Conservation (phyloP, 192 early-diverging fungal species). For the Backusella westeae region DNA sequence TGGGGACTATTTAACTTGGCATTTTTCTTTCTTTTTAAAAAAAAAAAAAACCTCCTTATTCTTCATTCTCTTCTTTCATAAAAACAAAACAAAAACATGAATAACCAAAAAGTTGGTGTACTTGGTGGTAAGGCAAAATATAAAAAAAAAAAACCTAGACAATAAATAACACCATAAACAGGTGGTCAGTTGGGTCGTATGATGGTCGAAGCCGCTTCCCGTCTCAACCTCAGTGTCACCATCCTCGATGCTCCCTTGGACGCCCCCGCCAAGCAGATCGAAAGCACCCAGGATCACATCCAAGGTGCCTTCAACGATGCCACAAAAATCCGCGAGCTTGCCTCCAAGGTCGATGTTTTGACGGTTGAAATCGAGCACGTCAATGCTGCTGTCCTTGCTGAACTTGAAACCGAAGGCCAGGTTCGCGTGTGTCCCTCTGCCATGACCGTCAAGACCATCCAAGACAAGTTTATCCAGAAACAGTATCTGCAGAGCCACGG, state of each 20-base stretch:
- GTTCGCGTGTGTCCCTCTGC: constrained; percentile 79
- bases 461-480: constrained; percentile 97
- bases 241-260: constrained; percentile 79
- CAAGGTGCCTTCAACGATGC: constrained; percentile 85
- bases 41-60: neutral
- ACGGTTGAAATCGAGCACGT: constrained; percentile 99
- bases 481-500: constrained; percentile 60
- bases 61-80: constrained; percentile 4
- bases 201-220: constrained; percentile 92
- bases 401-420: constrained; percentile 51
- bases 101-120: constrained; percentile 51
- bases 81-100: constrained; percentile 30
- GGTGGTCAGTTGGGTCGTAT: constrained; percentile 99
- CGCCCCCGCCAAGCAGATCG: constrained; percentile 86
- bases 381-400: constrained; percentile 60
- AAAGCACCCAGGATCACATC: constrained; percentile 64
- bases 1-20: neutral
- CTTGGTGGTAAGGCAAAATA: constrained; percentile 41
- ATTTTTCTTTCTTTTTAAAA: neutral
- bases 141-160: too few species aligned
- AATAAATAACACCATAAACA: neutral
- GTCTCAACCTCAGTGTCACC: constrained; percentile 80
- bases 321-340: constrained; percentile 73
- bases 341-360: constrained; percentile 71
- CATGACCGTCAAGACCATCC: constrained; percentile 81